Evolutionary conservation across 176 grass and related monocot genomes (phyloP).

Genomic region (Aegilops sharonensis): DNA sequence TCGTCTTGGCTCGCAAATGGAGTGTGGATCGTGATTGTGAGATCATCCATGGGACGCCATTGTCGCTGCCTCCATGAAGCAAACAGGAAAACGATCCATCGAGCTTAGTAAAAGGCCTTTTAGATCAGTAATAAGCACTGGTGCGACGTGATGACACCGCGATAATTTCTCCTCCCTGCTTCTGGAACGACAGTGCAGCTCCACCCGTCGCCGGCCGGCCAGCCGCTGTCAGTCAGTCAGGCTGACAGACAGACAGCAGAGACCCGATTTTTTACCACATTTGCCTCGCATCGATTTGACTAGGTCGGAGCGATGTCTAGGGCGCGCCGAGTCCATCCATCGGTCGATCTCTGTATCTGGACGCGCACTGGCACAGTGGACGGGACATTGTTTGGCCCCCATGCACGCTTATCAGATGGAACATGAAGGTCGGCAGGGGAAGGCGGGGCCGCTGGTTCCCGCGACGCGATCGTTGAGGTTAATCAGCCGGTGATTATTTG

Average conservation of each 20-base stretch:
- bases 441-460: not conserved
- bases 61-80: too few species aligned
- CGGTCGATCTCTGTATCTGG: not conserved
- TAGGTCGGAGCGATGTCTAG: not conserved
- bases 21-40: too few species aligned
- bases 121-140: not conserved
- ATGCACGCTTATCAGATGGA: not conserved
- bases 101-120: too few species aligned
- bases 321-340: too few species aligned
- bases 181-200: slow-evolving; percentile 4
- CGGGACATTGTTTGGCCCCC: not conserved
- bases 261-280: not conserved
- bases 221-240: not conserved
- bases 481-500: too few species aligned
- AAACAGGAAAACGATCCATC: too few species aligned
- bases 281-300: not conserved
- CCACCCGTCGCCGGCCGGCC: slow-evolving; percentile 11
- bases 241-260: not conserved
- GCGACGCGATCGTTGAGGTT: not conserved
- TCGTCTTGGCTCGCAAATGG: too few species aligned
- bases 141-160: not conserved
- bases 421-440: slow-evolving; percentile 23
- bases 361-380: not conserved
- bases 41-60: too few species aligned
- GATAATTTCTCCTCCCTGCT: not conserved